Evolutionary conservation across 2,329 filamentous ascomycete genomes (phyloP).

Genomic region (Helotiales sp.): DNA sequence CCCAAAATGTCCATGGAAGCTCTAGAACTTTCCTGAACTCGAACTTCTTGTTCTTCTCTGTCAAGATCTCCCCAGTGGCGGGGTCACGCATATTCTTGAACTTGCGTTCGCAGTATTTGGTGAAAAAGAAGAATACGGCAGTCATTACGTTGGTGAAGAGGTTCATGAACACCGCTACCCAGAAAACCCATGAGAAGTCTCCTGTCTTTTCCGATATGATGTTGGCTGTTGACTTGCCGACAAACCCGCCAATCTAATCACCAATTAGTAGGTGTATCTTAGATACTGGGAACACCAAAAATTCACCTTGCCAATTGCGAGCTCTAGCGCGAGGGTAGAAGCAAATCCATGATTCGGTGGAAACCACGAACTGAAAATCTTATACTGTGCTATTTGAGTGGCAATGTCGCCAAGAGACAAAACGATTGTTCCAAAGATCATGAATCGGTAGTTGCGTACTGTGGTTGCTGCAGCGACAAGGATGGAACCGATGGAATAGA

Average conservation of each 20-base stretch:
- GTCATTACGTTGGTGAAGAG: slow-evolving; percentile 60
- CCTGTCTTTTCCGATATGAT: slow-evolving; percentile 57
- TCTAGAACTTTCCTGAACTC: slow-evolving; percentile 55
- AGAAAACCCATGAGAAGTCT: slow-evolving; percentile 62
- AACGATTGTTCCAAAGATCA: slow-evolving; percentile 57
- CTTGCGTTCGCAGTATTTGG: slow-evolving; percentile 47
- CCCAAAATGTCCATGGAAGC: slow-evolving; percentile 62
- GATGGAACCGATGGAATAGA: slow-evolving; percentile 58
- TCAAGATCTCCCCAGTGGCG: slow-evolving; percentile 59
- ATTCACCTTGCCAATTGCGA: slow-evolving; percentile 53
- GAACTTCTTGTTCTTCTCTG: slow-evolving; percentile 58
- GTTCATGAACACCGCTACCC: slow-evolving; percentile 63
- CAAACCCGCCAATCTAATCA: slow-evolving; percentile 53
- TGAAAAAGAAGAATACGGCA: slow-evolving; percentile 55
- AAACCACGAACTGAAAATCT: slow-evolving; percentile 66
- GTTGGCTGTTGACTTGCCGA: slow-evolving; percentile 60
- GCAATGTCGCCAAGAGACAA: slow-evolving; percentile 62
- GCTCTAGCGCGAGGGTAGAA: slow-evolving; percentile 59
- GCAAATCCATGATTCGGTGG: slow-evolving; percentile 61
- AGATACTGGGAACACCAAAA: not conserved
- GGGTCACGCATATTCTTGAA: slow-evolving; percentile 51
- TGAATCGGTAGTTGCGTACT: slow-evolving; percentile 57
- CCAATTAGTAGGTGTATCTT: not conserved
- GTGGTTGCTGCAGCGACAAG: slow-evolving; percentile 58
- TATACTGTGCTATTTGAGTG: slow-evolving; percentile 64